A percentile compares a stretch with the other conserved stretches of the same genome.
Conservation (phyloP, 2,329 filamentous ascomycete species). For the Aspergillus japonicus region DNA sequence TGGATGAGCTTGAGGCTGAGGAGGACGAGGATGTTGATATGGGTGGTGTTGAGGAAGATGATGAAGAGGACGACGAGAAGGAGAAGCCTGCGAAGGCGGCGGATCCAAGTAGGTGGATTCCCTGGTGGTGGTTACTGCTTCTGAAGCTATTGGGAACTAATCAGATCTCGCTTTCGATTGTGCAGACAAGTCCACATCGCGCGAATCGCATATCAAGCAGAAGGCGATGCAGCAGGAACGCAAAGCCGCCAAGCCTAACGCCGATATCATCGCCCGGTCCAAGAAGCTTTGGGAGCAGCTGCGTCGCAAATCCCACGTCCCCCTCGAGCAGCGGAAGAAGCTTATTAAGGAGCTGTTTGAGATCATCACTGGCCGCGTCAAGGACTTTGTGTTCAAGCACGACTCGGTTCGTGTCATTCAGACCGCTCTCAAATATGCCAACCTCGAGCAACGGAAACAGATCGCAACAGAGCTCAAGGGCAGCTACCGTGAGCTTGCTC, state of each 20-base stretch:
- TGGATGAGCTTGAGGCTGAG: conserved; percentile 43
- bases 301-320: conserved; percentile 88
- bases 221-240: conserved; percentile 84
- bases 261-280: conserved; percentile 79
- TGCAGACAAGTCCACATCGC: conserved; percentile 66
- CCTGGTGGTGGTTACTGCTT: conserved; percentile 15
- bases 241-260: conserved; percentile 88
- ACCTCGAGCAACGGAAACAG: conserved; percentile 74
- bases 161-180: conserved; percentile 12
- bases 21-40: conserved; percentile 53
- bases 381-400: conserved; percentile 97
- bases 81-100: conserved; percentile 19
- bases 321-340: conserved; percentile 80
- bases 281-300: conserved; percentile 98
- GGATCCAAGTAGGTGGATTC: conserved; percentile 28
- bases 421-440: conserved; percentile 94
- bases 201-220: conserved; percentile 90
- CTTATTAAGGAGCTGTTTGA: conserved; percentile 86
- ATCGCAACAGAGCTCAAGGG: conserved; percentile 86
- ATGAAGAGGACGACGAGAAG: conserved; percentile 29
- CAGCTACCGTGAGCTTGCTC: conserved; percentile 77
- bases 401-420: conserved; percentile 96
- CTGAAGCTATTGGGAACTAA: background rate
- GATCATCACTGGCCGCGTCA: conserved; percentile 86
- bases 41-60: conserved; percentile 39